Evolutionary conservation across 805 yeast genomes (phyloP).

Genomic region (Kuraishia borneana): DNA sequence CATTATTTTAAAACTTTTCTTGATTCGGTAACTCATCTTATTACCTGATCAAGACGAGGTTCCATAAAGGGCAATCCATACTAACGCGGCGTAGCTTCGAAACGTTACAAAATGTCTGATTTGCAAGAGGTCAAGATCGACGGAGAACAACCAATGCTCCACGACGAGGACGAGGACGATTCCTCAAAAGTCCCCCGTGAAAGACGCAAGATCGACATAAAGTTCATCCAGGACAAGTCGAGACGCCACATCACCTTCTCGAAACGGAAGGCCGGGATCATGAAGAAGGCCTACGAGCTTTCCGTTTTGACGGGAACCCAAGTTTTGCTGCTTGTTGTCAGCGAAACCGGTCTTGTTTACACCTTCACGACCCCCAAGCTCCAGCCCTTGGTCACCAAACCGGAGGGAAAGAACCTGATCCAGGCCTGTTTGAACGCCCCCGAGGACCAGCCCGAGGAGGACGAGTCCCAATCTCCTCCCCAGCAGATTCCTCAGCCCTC

Average conservation of each 20-base stretch:
- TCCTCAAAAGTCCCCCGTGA: conserved; percentile 42
- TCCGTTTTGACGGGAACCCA: conserved; percentile 97
- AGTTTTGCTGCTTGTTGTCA: conserved; percentile 85
- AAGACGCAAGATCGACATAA: conserved; percentile 87
- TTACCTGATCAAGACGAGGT: conserved; percentile 1
- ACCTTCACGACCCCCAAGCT: conserved; percentile 98
- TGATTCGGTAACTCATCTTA: conserved; percentile 3
- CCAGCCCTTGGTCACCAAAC: conserved; percentile 94
- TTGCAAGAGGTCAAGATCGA: conserved; percentile 4
- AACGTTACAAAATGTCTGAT: conserved; percentile 3
- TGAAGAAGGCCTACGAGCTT: conserved; percentile 98
- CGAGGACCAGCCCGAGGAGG: conserved; percentile 61
- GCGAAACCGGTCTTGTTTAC: conserved; percentile 97
- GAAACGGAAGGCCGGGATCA: conserved; percentile 96
- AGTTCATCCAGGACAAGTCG: conserved; percentile 94
- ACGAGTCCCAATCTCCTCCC: conserved; percentile 9
- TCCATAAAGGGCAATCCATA: not conserved
- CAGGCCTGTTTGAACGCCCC: conserved; percentile 97
- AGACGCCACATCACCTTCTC: conserved; percentile 97
- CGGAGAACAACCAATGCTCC: not conserved
- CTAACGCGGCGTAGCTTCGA: too few species aligned
- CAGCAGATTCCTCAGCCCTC: conserved; percentile 15
- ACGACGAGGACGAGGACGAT: conserved; percentile 40
- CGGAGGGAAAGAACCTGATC: conserved; percentile 93
- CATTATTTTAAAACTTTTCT: too few species aligned